phyloP scores from a whole-genome alignment of 2,329 filamentous ascomycete species.

The Pseudogymnoascus sp. region DNA sequence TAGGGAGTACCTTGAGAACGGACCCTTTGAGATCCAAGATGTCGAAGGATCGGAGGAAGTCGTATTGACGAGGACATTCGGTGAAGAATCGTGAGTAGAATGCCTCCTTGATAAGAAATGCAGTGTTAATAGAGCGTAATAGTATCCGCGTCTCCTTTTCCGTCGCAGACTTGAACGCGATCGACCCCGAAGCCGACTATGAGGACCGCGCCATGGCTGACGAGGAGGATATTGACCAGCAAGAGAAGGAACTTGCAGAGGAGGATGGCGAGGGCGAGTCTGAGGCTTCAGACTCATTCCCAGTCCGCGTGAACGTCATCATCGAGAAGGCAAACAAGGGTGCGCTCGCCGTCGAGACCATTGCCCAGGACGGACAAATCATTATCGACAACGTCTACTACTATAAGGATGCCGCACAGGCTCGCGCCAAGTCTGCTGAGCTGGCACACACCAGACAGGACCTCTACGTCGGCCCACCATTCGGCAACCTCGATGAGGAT shows the following conservation, averaged over 20 bases:
- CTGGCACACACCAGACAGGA: constrained; percentile 67
- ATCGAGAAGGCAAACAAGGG: constrained; percentile 77
- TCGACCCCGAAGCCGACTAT: constrained; percentile 51
- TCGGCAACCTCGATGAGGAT: constrained; percentile 91
- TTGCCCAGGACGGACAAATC: constrained; percentile 78
- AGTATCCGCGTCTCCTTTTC: constrained; percentile 77
- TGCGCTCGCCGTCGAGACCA: constrained; percentile 76
- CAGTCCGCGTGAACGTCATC: constrained; percentile 75
- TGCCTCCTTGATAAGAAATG: not conserved
- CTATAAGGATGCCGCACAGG: constrained; percentile 69
- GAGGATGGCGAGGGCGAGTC: constrained; percentile 47
- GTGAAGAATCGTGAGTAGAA: constrained; percentile 69
- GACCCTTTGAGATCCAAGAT: constrained; percentile 76
- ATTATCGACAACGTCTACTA: constrained; percentile 86
- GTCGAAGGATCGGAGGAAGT: constrained; percentile 80
- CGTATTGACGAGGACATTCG: constrained; percentile 70
- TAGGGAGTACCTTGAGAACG: constrained; percentile 81
- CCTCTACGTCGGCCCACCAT: constrained; percentile 84
- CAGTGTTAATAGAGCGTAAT: constrained; percentile 9
- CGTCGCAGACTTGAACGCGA: constrained; percentile 69
- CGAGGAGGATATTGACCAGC: constrained; percentile 42
- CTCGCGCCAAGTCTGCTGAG: constrained; percentile 67
- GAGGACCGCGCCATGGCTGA: constrained; percentile 48
- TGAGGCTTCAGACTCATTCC: constrained; percentile 51
- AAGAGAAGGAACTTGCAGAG: constrained; percentile 48